A percentile compares a stretch with the other conserved stretches of the same genome.
Conservation (phyloP, 257 asterid genomes). For the Rhazya stricta region DNA sequence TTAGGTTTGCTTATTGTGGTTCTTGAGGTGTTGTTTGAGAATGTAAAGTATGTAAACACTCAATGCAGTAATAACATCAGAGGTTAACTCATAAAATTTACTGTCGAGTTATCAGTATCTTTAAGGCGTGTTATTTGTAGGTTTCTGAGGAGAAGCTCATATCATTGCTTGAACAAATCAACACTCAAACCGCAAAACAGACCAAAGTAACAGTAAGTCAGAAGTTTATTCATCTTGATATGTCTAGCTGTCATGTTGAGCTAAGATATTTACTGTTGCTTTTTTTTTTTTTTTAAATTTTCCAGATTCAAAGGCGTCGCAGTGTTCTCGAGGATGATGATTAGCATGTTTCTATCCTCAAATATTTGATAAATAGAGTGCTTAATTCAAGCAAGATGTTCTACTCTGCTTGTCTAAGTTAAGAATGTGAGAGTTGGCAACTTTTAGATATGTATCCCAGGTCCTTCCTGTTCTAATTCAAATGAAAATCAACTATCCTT, state of each 20-base stretch:
- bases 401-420: not conserved
- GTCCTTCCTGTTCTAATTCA: not conserved
- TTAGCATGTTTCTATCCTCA: conserved; percentile 23
- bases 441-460: not conserved
- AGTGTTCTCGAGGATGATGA: conserved; percentile 82
- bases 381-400: not conserved
- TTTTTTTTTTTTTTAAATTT: conserved; percentile 12
- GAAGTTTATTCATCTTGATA: not conserved
- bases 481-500: not conserved
- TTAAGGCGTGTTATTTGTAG: conserved; percentile 22
- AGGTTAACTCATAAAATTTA: not conserved
- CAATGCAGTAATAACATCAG: not conserved
- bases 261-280: not conserved
- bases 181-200: conserved; percentile 81
- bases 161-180: conserved; percentile 89
- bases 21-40: not conserved
- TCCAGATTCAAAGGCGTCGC: conserved; percentile 79
- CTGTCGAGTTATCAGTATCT: not conserved
- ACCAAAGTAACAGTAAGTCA: conserved; percentile 92
- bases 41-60: not conserved
- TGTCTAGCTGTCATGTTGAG: not conserved
- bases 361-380: not conserved
- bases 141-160: conserved; percentile 92
- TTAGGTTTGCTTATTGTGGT: not conserved
- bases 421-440: not conserved